phyloP scores from a whole-genome alignment of 192 early-diverging fungal species.

The Funneliformis geosporum region DNA sequence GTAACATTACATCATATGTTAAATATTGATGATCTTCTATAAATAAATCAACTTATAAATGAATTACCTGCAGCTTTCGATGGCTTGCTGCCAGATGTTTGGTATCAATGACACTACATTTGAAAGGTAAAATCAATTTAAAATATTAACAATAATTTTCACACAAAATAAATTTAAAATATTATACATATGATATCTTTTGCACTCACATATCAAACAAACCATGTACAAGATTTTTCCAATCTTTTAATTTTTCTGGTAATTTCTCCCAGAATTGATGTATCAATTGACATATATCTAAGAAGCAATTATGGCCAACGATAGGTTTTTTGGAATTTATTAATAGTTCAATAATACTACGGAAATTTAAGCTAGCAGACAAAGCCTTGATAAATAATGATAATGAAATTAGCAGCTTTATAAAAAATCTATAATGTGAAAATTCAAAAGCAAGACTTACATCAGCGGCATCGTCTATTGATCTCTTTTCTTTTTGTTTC shows the following conservation, averaged over 20 bases:
- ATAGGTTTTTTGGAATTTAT: constrained; percentile 71
- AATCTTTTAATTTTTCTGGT: constrained; percentile 65
- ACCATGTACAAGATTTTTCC: constrained; percentile 59
- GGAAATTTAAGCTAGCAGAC: constrained; percentile 55
- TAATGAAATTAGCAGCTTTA: neutral
- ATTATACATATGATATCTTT: neutral
- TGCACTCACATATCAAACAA: constrained; percentile 62
- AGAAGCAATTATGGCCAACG: constrained; percentile 86
- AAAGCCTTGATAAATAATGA: neutral
- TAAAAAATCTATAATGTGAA: neutral
- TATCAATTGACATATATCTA: constrained; percentile 82
- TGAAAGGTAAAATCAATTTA: neutral
- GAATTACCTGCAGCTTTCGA: constrained; percentile 45
- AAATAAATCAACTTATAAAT: neutral
- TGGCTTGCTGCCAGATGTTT: constrained; percentile 67
- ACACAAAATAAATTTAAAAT: neutral
- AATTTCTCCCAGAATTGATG: constrained; percentile 75
- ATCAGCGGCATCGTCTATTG: constrained; percentile 27
- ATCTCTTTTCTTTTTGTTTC: constrained; percentile 46
- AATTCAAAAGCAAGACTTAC: neutral
- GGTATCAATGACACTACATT: constrained; percentile 71
- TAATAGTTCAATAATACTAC: constrained; percentile 78
- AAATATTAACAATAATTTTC: neutral
- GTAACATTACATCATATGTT: neutral
- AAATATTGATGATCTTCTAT: neutral